Evolutionary conservation across 768 basidiomycete genomes (phyloP).

Genomic region (Termitomyces sp.): DNA sequence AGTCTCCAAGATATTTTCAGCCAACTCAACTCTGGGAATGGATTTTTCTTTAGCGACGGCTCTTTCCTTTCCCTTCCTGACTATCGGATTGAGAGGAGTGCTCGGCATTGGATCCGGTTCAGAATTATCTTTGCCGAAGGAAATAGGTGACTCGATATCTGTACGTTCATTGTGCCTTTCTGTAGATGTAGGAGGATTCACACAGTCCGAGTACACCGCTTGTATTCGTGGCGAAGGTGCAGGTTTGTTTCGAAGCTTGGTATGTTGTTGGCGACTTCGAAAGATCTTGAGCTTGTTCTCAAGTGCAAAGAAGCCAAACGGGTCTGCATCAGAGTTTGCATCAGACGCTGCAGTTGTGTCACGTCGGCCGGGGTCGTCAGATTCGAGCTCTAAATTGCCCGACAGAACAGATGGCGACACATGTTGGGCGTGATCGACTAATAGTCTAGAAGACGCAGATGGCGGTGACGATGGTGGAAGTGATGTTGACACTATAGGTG

Average conservation of each 20-base stretch:
- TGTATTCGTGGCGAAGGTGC: neutral
- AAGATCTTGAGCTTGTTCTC: constrained; percentile 45
- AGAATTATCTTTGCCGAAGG: constrained; percentile 22
- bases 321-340: constrained; percentile 20
- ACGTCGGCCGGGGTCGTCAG: neutral
- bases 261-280: constrained; percentile 8
- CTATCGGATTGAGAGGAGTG: constrained; percentile 26
- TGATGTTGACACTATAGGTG: constrained; percentile 2
- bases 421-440: neutral
- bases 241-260: neutral
- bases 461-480: constrained; percentile 15
- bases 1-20: neutral
- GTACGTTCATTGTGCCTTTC: constrained; percentile 27
- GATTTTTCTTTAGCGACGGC: neutral
- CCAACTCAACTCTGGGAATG: neutral
- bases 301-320: constrained; percentile 53
- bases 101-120: constrained; percentile 26
- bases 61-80: constrained; percentile 12
- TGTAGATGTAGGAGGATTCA: constrained; percentile 29
- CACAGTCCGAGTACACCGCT: constrained; percentile 3
- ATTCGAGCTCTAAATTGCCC: neutral
- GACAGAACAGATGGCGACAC: neutral
- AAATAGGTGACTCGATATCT: constrained; percentile 18
- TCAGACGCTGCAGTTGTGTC: constrained; percentile 5
- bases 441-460: constrained; percentile 8